phyloP scores from a whole-genome alignment of 192 early-diverging fungal species.

The Fimicolochytrium jonesii region DNA sequence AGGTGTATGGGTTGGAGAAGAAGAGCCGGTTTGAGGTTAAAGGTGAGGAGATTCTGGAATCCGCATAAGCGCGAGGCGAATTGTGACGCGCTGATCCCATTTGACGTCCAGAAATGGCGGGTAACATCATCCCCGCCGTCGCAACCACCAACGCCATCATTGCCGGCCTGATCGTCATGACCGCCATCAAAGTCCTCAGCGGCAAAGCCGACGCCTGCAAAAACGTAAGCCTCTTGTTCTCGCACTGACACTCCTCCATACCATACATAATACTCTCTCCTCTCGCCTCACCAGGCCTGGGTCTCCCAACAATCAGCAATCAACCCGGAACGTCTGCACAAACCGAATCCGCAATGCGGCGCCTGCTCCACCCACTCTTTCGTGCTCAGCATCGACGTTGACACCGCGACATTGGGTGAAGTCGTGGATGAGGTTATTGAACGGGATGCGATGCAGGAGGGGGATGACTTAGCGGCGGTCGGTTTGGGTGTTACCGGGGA shows the following conservation, averaged over 20 bases:
- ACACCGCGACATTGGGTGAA: constrained; percentile 60
- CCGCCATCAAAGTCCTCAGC: constrained; percentile 71
- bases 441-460: constrained; percentile 29
- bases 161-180: constrained; percentile 88
- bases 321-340: constrained; percentile 53
- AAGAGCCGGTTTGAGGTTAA: constrained; percentile 86
- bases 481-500: constrained; percentile 67
- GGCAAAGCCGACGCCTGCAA: constrained; percentile 45
- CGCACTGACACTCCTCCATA: neutral
- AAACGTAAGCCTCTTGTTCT: constrained; percentile 34
- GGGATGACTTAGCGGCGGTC: neutral
- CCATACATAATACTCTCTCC: constrained; percentile 22
- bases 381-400: constrained; percentile 54
- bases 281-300: constrained; percentile 57
- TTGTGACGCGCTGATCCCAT: too few relatives aligned
- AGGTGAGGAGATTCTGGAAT: constrained; percentile 40
- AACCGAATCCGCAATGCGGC: constrained; percentile 71
- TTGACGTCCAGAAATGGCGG: constrained; percentile 84
- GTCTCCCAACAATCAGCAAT: constrained; percentile 56
- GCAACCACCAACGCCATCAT: constrained; percentile 97
- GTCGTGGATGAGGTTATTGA: constrained; percentile 50
- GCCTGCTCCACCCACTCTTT: constrained; percentile 70
- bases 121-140: constrained; percentile 97
- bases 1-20: constrained; percentile 73
- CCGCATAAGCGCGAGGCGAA: too few relatives aligned